Base-by-base conservation (phyloP, 306 rosid genomes). In the Elaeagnus macrophylla region DNA sequence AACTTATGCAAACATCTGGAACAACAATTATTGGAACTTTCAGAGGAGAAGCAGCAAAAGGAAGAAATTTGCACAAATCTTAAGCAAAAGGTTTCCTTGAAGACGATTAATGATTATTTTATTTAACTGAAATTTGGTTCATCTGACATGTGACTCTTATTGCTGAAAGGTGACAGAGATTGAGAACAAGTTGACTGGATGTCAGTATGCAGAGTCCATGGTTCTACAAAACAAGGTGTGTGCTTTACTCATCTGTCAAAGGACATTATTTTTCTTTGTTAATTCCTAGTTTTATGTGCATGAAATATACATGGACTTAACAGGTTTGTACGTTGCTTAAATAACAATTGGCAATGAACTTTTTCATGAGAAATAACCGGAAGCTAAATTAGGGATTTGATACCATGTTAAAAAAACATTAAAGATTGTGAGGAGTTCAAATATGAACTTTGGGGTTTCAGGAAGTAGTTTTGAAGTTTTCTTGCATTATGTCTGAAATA, bases 161-260 rank as follows among this genome's bases (percentile, higher is more conserved):
- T 62, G 19, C 52, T 51, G n/a, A 7, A 11, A 62, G 67, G 67
- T 62, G 49, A 62, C 35, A 43, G 59, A 62, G 44, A 58, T 62
- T 32, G 67, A 62, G 67, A 35, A 62, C 51, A 62, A 62, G 42
- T 42, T 51, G 59, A 52, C 43, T n/a, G 67, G 52, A 52, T 18
- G 8, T 1, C 60, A 38, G 16, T 48, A 39, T 53, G 60, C 16
- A 38, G 47, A 67, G 43, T 55, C 72, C 11, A 37, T 14, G 50
- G 46, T 61, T 44, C 72, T 59, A 59, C 66, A 59, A 37, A 17
- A 53, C 50, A 67, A 59, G 72, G 72, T 67, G 10, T 53, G 5
- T 67, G 32, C 25, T 12, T 32, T 12, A 42, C 39, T 67, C 25
- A 7, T 11, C 17, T 39, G 13, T 56, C 43, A 9, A 18, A 6